phyloP scores from a whole-genome alignment of 495 filamentous ascomycete genomes.

The Beverwykella pulmonaria region DNA sequence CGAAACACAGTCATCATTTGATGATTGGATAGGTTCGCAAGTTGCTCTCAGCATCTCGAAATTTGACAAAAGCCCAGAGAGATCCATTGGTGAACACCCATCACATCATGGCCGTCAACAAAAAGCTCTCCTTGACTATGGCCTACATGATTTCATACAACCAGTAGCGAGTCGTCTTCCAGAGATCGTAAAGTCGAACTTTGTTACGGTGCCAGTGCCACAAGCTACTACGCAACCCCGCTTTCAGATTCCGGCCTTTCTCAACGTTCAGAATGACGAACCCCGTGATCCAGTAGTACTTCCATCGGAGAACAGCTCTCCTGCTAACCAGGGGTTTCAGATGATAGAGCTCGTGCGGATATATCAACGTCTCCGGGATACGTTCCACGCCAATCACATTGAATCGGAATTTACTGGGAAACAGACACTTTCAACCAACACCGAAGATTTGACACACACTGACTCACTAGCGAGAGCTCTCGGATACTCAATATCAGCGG shows the following conservation, averaged over 20 bases:
- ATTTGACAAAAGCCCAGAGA: conserved; percentile 46
- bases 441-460: conserved; percentile 60
- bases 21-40: conserved; percentile 60
- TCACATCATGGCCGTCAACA: conserved; percentile 24
- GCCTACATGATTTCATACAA: conserved; percentile 60
- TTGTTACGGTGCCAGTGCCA: conserved; percentile 13
- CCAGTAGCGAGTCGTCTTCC: conserved; percentile 62
- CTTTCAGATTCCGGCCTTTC: conserved; percentile 55
- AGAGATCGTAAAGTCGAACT: conserved; percentile 30
- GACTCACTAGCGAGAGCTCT: conserved; percentile 74
- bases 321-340: conserved; percentile 9
- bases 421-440: conserved; percentile 36
- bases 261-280: conserved; percentile 43
- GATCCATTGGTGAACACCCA: conserved; percentile 9
- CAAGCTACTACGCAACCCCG: conserved; percentile 31
- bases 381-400: conserved; percentile 72
- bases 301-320: conserved; percentile 21
- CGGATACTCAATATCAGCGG: conserved; percentile 84
- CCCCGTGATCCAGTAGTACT: conserved; percentile 30
- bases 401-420: conserved; percentile 52
- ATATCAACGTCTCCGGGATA: conserved; percentile 78
- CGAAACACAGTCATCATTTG: conserved; percentile 60
- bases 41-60: conserved; percentile 49
- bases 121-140: conserved; percentile 65
- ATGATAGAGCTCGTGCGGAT: conserved; percentile 70